Base-by-base conservation (phyloP, 331 rosid genomes). In the Rosa hybrid region DNA sequence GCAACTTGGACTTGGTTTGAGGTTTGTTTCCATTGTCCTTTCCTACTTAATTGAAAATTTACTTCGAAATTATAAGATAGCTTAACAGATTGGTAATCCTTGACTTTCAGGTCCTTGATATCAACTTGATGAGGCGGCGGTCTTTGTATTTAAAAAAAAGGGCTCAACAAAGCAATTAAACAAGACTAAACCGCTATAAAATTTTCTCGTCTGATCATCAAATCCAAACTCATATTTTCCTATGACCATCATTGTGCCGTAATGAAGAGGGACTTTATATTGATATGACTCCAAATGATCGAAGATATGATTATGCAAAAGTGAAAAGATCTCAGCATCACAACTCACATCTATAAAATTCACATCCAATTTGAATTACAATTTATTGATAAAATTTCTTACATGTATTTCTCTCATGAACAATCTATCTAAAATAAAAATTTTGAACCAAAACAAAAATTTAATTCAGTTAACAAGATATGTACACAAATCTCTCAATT, bases 401-500 rank as follows among this genome's bases (percentile, higher is more conserved):
- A 18, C 74, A 77, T 3, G 11, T 64, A 76, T 49, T 48, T 51
- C 0, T 48, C 12, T 62, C 20, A 0, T 8, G 5, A 69, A 21
- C 62, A 6, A 30, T 64, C 42, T 57, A 8, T 67, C 21, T 67
- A 17, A 38, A 20, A 39, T 2, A 0, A 60, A 60, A n/a, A 23
- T 48, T 38, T 8, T 65, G 18, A 14, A 48, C 18, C n/a, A 77
- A 64, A 45, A 12, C 30, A 42, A 71, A 77, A 45, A 6, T 11
- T 45, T 0, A 63, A 63, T 21, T 62, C 42, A 18, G 2, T 20
- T 48, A 20, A 12, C 46, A 23, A 30, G 13, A 50, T 70, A 62
- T 78, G 81, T 78, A 82, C 83, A 72, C 18, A 38, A 77, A 77
- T 23, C 17, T 25, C 3, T 25, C 23, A 74, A 68, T 13, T 8